phyloP scores from a whole-genome alignment of 2,329 filamentous ascomycete genomes.

The Colletotrichum sublineola region DNA sequence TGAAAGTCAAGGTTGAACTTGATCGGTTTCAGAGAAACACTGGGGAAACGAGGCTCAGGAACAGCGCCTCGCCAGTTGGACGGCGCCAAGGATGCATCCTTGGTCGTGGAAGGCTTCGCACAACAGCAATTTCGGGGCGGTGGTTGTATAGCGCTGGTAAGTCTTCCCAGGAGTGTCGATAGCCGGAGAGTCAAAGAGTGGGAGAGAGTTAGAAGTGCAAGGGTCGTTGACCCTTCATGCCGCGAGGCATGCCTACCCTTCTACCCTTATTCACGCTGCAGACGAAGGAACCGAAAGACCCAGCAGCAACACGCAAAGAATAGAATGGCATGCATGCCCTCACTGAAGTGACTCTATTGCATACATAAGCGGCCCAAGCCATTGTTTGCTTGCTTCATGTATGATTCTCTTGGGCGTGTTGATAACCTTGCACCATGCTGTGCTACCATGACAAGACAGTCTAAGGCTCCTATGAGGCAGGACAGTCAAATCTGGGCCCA shows the following conservation, averaged over 20 bases:
- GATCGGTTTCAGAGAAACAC: slow-evolving; percentile 21
- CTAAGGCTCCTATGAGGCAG: slow-evolving; percentile 39
- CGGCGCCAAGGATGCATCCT: slow-evolving; percentile 13
- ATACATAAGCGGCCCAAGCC: slow-evolving; percentile 1
- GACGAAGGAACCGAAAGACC: background rate
- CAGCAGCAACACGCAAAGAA: slow-evolving; percentile 5
- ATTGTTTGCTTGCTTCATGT: slow-evolving; percentile 37
- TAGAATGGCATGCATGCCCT: background rate
- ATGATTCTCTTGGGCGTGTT: background rate
- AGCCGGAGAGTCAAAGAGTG: background rate
- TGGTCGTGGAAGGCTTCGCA: slow-evolving; percentile 12
- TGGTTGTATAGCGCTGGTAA: slow-evolving; percentile 3
- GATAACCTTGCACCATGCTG: slow-evolving; percentile 18
- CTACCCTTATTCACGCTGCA: background rate
- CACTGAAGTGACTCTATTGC: background rate
- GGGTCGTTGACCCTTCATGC: background rate
- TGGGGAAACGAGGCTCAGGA: slow-evolving; percentile 10
- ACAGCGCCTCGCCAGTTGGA: slow-evolving; percentile 1
- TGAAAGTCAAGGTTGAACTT: slow-evolving; percentile 10
- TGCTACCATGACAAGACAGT: slow-evolving; percentile 34
- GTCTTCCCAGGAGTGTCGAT: background rate
- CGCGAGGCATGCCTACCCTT: background rate
- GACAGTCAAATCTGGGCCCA: background rate
- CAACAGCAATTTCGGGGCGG: slow-evolving; percentile 3
- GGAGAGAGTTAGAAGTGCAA: background rate